Evolutionary conservation across 129 eudicot species (phyloP), one percentile per base, ranked within the genome.

Genomic region (Flaveria trinervia): DNA sequence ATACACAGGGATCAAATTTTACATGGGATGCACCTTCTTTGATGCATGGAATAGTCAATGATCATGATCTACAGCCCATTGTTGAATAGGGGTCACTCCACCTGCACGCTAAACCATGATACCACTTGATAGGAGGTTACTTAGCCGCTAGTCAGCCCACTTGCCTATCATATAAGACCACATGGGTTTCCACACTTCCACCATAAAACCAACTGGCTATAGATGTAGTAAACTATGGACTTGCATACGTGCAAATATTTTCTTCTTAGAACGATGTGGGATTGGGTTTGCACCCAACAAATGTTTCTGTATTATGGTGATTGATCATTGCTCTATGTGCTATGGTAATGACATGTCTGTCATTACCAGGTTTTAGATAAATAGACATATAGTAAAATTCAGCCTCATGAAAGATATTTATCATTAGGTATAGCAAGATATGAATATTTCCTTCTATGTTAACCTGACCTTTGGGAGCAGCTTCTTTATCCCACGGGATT

Each of bases 321-420:
- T 30, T 64, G 69, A 64, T 22, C 46, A 30, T 65, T 43, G 9
- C 33, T 22, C 51, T 50, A n/a, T 46, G 56, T 68, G 73, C 56
- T 45, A 44, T 9, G 30, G 73, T 41, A 46, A 68, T 68, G 16
- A 39, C 73, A 68, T 70, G 26, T 23, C 26, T 23, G 26, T 23
- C 26, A 23, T 23, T 23, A 25, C 60, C 20, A 70, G 49, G 59
- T 48, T 46, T 70, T 48, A 48, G 60, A 70, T 44, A 4, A 8
- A 22, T 36, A 36, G 41, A 36, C 41, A 36, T 33, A 33, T 10
- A 59, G 65, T 59, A 59, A 59, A 28, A 26, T 61, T 26, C 11
- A 61, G 18, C 68, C 20, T 28, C 68, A 25, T 26, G 44, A 61
- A 61, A 26, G 43, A 26, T 61, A 25, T 25, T 61, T 25, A 25